Conservation (phyloP, 1,284 basidiomycete genomes). For the Golubevia pallescens region DNA sequence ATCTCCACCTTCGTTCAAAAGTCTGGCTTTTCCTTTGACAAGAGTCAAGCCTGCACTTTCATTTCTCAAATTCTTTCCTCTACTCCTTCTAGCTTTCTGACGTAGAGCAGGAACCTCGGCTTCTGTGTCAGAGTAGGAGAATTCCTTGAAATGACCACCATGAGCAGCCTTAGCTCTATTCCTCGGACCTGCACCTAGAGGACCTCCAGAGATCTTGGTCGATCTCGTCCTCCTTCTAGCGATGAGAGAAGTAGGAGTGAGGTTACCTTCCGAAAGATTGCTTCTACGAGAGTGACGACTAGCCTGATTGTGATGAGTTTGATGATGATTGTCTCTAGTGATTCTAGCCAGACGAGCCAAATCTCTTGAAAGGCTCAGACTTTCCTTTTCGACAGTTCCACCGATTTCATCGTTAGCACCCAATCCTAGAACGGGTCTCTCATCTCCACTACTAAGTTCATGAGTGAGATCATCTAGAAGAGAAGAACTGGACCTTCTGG, state of each 20-base stretch:
- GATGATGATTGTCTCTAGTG: slow-evolving; percentile 11
- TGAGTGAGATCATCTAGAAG: neutral
- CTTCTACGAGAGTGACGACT: neutral
- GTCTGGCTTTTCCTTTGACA: neutral
- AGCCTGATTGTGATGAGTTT: neutral
- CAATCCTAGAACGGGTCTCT: neutral
- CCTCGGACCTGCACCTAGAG: neutral
- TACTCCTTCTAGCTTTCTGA: neutral
- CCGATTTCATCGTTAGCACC: neutral
- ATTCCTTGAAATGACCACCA: slow-evolving; percentile 22
- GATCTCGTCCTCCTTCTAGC: neutral
- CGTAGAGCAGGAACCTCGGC: slow-evolving; percentile 19
- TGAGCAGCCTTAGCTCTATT: neutral
- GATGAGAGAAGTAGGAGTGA: neutral
- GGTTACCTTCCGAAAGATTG: neutral
- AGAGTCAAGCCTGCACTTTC: neutral
- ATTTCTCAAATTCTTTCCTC: neutral
- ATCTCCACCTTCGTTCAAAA: neutral
- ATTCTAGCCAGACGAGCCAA: slow-evolving; percentile 25
- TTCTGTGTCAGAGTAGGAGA: slow-evolving; percentile 37
- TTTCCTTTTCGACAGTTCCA: slow-evolving; percentile 16
- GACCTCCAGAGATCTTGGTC: neutral
- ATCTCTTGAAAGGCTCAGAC: slow-evolving; percentile 26
- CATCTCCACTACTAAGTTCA: neutral
- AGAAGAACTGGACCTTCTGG: neutral